These are phyloP conservation scores for Boletales sp. DNA, from an alignment of 768 basidiomycete genomes.

Conservation along the genomic window DNA sequence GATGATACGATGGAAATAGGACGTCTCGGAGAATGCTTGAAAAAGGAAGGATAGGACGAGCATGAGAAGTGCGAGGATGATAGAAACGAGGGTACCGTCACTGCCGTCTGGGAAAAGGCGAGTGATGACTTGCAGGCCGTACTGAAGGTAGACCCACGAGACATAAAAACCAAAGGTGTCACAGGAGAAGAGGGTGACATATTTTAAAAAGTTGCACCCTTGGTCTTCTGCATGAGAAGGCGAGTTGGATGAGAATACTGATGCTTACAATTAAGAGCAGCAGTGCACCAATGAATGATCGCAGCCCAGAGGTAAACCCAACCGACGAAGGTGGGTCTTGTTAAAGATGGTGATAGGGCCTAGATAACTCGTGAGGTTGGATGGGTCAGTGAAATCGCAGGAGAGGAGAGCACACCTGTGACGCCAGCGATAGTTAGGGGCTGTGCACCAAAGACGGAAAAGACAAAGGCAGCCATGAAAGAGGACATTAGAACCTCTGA, in stretches of 20 bases:
- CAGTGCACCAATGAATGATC: slow-evolving; percentile 80
- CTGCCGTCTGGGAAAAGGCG: slow-evolving; percentile 52
- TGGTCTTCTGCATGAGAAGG: neutral
- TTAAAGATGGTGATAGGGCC: slow-evolving; percentile 93
- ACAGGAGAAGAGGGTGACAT: slow-evolving; percentile 87
- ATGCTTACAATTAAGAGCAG: slow-evolving; percentile 65
- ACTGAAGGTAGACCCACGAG: slow-evolving; percentile 86
- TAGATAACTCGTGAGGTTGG: slow-evolving; percentile 15
- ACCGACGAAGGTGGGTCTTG: slow-evolving; percentile 82
- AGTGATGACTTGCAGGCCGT: slow-evolving; percentile 80
- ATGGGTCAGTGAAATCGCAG: neutral
- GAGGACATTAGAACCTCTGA: slow-evolving; percentile 79
- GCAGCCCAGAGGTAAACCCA: slow-evolving; percentile 94
- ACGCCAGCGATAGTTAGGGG: slow-evolving; percentile 91
- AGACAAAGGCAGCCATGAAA: slow-evolving; percentile 87
- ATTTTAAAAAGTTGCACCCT: slow-evolving; percentile 84
- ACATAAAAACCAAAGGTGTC: slow-evolving; percentile 94
- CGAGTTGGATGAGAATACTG: neutral
- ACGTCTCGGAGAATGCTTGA: slow-evolving; percentile 55
- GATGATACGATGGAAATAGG: slow-evolving; percentile 69
- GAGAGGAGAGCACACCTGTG: slow-evolving; percentile 48
- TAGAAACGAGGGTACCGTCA: slow-evolving; percentile 55
- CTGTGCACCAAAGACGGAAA: slow-evolving; percentile 85
- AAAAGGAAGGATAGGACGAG: slow-evolving; percentile 73
- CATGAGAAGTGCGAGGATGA: slow-evolving; percentile 77